Evolutionary conservation across 2,329 filamentous ascomycete genomes (phyloP).

Genomic region (Colletotrichum lindemuthianum): DNA sequence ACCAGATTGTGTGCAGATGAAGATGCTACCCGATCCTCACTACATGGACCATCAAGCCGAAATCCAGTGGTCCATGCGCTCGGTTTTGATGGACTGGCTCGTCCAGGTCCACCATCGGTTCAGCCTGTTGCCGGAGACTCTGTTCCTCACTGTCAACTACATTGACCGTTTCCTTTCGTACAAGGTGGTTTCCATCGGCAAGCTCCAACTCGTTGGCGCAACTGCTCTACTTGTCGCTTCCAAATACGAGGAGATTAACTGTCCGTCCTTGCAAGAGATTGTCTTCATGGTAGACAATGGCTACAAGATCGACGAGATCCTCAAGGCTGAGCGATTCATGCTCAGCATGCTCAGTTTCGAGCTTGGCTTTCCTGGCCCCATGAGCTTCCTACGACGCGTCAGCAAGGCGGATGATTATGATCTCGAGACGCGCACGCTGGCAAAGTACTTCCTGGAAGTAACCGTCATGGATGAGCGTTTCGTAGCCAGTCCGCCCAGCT

Average conservation of each 20-base stretch:
- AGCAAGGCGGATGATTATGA: slow-evolving; percentile 99
- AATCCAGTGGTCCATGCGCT: slow-evolving; percentile 98
- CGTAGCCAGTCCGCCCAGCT: slow-evolving; percentile 90
- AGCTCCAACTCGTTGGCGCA: slow-evolving; percentile 94
- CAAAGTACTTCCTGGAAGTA: slow-evolving; percentile 97
- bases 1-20: slow-evolving; percentile 61
- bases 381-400: slow-evolving; percentile 96
- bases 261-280: slow-evolving; percentile 92
- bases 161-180: slow-evolving; percentile 95
- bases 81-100: slow-evolving; percentile 97
- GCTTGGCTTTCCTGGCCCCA: slow-evolving; percentile 96
- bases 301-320: slow-evolving; percentile 89
- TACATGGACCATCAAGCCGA: slow-evolving; percentile 99
- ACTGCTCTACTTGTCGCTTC: slow-evolving; percentile 95
- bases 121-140: slow-evolving; percentile 88
- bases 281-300: slow-evolving; percentile 98
- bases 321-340: slow-evolving; percentile 99
- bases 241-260: slow-evolving; percentile 99
- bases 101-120: slow-evolving; percentile 96
- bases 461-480: slow-evolving; percentile 99
- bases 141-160: slow-evolving; percentile 96
- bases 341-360: slow-evolving; percentile 95
- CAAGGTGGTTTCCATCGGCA: slow-evolving; percentile 94
- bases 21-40: slow-evolving; percentile 85
- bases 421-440: slow-evolving; percentile 90